Percentiles rank a stretch among this genome's conserved stretches.
Evolutionary conservation across 2,329 filamentous ascomycete species (phyloP).

Genomic region (Ceratocystis lukuohia): DNA sequence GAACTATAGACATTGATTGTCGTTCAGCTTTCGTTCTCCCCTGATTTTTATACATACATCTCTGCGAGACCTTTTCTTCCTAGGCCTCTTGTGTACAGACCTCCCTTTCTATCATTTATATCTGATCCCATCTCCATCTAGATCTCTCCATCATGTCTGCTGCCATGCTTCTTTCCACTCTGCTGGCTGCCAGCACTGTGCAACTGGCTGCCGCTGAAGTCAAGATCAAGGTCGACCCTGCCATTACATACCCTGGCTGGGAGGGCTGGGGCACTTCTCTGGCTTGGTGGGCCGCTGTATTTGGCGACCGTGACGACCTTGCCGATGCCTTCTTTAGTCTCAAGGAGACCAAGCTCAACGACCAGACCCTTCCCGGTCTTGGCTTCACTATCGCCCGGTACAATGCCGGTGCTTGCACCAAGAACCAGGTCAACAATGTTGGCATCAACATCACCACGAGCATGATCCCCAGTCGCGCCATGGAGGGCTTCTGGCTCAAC

Average conservation of each 20-base stretch:
- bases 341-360: slow-evolving; percentile 25
- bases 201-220: slow-evolving; percentile 7
- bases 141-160: slow-evolving; percentile 2
- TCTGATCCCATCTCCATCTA: not conserved
- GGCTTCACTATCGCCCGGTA: slow-evolving; percentile 33
- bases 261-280: slow-evolving; percentile 34
- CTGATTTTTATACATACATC: not conserved
- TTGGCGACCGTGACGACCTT: slow-evolving; percentile 31
- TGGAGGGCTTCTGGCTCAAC: slow-evolving; percentile 32
- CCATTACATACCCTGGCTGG: slow-evolving; percentile 29
- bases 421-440: slow-evolving; percentile 26
- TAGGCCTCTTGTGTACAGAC: not conserved
- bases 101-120: not conserved
- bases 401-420: slow-evolving; percentile 32
- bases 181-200: slow-evolving; percentile 14
- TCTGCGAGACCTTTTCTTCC: not conserved
- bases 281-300: slow-evolving; percentile 33
- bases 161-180: slow-evolving; percentile 12
- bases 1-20: slow-evolving; percentile 4
- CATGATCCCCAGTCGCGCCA: slow-evolving; percentile 29
- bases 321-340: slow-evolving; percentile 31
- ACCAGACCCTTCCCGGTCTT: slow-evolving; percentile 28
- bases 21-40: not conserved
- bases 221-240: slow-evolving; percentile 15
- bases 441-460: slow-evolving; percentile 28